phyloP scores from a whole-genome alignment of 495 filamentous ascomycete genomes.

The Tuber melanosporum region DNA sequence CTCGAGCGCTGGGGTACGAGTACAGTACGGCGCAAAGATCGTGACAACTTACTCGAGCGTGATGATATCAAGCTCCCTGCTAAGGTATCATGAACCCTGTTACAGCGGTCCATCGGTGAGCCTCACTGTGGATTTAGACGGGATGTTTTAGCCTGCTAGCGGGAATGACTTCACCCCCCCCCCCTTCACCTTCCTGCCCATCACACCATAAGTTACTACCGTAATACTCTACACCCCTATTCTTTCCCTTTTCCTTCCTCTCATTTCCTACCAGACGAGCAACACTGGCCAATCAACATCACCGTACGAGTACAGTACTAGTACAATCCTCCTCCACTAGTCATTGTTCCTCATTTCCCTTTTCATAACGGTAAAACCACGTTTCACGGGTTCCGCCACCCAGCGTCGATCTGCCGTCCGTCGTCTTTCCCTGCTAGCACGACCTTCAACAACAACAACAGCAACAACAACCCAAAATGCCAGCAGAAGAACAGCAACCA shows the following conservation, averaged over 20 bases:
- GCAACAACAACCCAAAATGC: conserved; percentile 31
- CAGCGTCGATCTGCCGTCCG: background rate
- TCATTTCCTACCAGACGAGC: background rate
- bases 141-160: background rate
- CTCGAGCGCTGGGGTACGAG: background rate
- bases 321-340: background rate
- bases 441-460: background rate
- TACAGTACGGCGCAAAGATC: background rate
- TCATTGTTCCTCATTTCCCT: background rate
- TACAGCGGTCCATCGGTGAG: background rate
- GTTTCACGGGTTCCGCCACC: background rate
- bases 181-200: background rate
- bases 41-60: background rate
- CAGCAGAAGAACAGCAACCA: conserved; percentile 11
- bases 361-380: background rate
- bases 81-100: background rate
- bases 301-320: background rate
- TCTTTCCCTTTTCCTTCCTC: background rate
- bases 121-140: background rate
- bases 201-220: background rate
- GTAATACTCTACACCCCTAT: background rate
- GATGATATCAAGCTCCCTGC: background rate
- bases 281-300: background rate
- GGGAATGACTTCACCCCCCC: background rate
- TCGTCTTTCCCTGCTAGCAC: background rate